These are phyloP conservation scores for Fusarium avenaceum DNA, from an alignment of 2,329 filamentous ascomycete species.

Conservation along the genomic window DNA sequence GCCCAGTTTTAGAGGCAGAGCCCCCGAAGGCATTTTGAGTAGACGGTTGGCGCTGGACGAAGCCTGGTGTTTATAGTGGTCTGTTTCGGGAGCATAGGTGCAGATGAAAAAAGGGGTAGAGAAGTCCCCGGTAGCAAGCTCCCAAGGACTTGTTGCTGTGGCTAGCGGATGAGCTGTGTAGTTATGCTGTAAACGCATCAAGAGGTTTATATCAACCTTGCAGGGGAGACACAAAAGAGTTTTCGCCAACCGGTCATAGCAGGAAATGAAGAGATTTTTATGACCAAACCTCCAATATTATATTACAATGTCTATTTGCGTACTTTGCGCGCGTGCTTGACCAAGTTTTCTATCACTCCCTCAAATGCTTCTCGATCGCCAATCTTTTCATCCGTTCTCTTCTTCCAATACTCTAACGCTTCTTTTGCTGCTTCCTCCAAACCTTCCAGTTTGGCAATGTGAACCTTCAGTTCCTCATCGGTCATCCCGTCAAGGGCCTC, in stretches of 20 bases:
- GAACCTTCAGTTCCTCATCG: slow-evolving; percentile 78
- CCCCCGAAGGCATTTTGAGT: slow-evolving; percentile 47
- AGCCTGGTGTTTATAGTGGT: slow-evolving; percentile 46
- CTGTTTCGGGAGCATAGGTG: slow-evolving; percentile 38
- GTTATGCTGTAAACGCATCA: slow-evolving; percentile 48
- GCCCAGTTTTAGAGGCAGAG: slow-evolving; percentile 39
- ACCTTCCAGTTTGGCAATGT: slow-evolving; percentile 77
- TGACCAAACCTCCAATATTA: slow-evolving; percentile 30
- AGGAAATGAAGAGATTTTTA: slow-evolving; percentile 43
- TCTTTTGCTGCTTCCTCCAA: slow-evolving; percentile 80
- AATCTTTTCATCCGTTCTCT: slow-evolving; percentile 85
- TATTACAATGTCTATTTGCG: slow-evolving; percentile 70
- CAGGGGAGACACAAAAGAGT: slow-evolving; percentile 35
- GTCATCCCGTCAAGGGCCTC: slow-evolving; percentile 86
- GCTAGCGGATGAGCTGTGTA: slow-evolving; percentile 41
- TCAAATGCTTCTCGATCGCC: slow-evolving; percentile 95
- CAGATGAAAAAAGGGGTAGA: slow-evolving; percentile 28
- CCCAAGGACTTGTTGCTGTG: slow-evolving; percentile 22
- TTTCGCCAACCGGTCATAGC: slow-evolving; percentile 39
- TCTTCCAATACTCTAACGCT: slow-evolving; percentile 89
- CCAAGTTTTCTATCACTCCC: slow-evolving; percentile 95
- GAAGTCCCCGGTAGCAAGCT: slow-evolving; percentile 19
- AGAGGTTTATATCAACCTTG: slow-evolving; percentile 43
- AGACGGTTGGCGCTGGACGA: slow-evolving; percentile 48
- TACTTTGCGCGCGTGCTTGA: slow-evolving; percentile 89